A percentile compares a stretch with the other conserved stretches of the same genome.
Conservation (phyloP, 352 stramenopile species). For the Phytophthora tubulina region DNA sequence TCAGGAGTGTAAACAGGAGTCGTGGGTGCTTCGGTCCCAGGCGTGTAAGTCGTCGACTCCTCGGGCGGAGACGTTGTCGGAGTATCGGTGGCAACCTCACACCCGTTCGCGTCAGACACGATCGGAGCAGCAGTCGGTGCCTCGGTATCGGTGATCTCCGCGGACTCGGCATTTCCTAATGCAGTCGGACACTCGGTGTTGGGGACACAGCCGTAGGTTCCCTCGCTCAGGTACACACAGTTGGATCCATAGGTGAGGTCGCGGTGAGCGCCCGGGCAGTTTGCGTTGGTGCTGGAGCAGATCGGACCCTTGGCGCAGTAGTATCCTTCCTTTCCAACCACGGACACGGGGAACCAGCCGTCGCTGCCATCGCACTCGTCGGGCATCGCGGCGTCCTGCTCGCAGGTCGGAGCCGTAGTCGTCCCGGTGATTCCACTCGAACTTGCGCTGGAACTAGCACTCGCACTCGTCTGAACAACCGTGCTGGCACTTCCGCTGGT, state of each 20-base stretch:
- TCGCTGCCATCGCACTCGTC: conserved; percentile 40
- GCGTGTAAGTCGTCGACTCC: conserved; percentile 4
- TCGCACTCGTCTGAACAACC: background rate
- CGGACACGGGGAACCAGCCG: conserved; percentile 46
- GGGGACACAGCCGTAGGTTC: conserved; percentile 40
- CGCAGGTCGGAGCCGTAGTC: conserved; percentile 20
- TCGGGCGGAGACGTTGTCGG: conserved; percentile 5
- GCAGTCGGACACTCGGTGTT: conserved; percentile 32
- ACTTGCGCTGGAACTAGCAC: conserved; percentile 8
- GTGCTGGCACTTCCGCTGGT: conserved; percentile 11
- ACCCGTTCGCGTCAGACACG: conserved; percentile 4
- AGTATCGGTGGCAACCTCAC: conserved; percentile 29
- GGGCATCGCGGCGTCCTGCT: conserved; percentile 30
- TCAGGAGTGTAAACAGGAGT: background rate
- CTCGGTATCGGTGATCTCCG: background rate
- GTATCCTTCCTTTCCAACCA: conserved; percentile 34
- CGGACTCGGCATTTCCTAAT: conserved; percentile 5
- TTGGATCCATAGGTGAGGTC: conserved; percentile 38
- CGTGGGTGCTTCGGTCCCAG: background rate
- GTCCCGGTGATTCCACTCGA: background rate
- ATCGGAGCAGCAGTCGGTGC: conserved; percentile 8
- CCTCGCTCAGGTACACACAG: conserved; percentile 32
- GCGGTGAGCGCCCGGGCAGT: conserved; percentile 36
- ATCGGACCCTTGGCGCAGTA: conserved; percentile 47
- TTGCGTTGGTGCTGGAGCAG: conserved; percentile 30